phyloP scores from a whole-genome alignment of 805 yeast genomes.

The Lipomyces kockii region DNA sequence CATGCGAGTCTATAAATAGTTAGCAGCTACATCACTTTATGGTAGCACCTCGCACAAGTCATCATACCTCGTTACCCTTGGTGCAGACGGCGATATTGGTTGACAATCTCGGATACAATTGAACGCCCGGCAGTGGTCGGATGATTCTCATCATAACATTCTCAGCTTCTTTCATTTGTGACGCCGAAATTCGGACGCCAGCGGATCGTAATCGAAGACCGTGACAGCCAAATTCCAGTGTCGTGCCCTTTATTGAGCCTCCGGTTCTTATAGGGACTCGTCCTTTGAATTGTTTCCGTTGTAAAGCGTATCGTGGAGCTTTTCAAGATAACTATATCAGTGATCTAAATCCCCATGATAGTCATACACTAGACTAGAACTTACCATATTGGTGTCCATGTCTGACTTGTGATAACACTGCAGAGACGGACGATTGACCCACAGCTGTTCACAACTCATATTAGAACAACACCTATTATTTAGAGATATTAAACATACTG shows the following conservation, averaged over 20 bases:
- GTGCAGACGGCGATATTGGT: conserved; percentile 90
- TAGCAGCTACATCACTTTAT: neutral
- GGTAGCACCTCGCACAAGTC: neutral
- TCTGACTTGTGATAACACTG: conserved; percentile 24
- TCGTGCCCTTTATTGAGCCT: conserved; percentile 87
- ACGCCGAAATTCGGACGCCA: conserved; percentile 83
- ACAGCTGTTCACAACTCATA: neutral
- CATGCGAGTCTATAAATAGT: conserved; percentile 73
- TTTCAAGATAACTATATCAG: neutral
- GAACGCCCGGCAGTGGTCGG: conserved; percentile 70
- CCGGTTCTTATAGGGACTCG: conserved; percentile 93
- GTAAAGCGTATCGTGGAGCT: conserved; percentile 1
- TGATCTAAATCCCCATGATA: neutral
- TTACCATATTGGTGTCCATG: conserved; percentile 51
- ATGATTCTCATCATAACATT: conserved; percentile 80
- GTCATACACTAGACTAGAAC: neutral
- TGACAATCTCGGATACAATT: conserved; percentile 76
- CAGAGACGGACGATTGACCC: neutral
- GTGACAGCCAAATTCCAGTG: conserved; percentile 76
- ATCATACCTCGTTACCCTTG: conserved; percentile 79
- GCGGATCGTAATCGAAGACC: conserved; percentile 89
- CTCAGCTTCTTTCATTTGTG: conserved; percentile 90
- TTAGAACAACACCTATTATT: neutral
- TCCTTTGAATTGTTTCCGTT: conserved; percentile 87
- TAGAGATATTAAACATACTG: conserved; percentile 15